phyloP scores from a whole-genome alignment of 306 rosid species.

The Prunus kanzakura region DNA sequence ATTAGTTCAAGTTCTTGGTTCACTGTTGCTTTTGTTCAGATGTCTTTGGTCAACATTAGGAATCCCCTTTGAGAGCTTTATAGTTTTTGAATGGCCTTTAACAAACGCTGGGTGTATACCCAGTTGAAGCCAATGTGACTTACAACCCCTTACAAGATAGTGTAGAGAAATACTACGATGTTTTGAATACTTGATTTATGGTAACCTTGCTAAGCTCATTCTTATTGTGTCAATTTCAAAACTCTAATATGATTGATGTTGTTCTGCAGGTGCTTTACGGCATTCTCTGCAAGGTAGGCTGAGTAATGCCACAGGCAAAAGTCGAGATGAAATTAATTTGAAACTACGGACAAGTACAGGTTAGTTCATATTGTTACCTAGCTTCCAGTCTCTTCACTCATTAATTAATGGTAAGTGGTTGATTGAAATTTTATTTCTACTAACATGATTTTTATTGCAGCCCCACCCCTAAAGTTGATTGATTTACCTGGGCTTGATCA shows the following conservation, averaged over 20 bases:
- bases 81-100: background rate
- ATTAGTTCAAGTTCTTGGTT: background rate
- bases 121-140: background rate
- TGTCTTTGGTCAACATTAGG: background rate
- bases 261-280: slow-evolving; percentile 73
- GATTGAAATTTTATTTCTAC: background rate
- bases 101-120: background rate
- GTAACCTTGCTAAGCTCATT: background rate
- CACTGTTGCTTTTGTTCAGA: background rate
- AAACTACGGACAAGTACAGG: slow-evolving; percentile 96
- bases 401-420: background rate
- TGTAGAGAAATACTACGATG: background rate
- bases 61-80: background rate
- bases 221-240: slow-evolving; percentile 12
- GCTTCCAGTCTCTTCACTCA: background rate
- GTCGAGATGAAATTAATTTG: slow-evolving; percentile 83
- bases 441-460: slow-evolving; percentile 35
- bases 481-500: slow-evolving; percentile 99
- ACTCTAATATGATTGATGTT: slow-evolving; percentile 1
- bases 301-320: slow-evolving; percentile 69
- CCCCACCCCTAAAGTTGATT: slow-evolving; percentile 89
- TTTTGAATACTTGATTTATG: background rate
- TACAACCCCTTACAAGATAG: background rate
- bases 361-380: slow-evolving; percentile 32
- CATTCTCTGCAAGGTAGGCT: slow-evolving; percentile 93